A percentile compares a stretch with the other conserved stretches of the same genome.
These are phyloP conservation scores for Ustilago lituana DNA, from an alignment of 1,284 basidiomycete species.

Conservation along the genomic window DNA sequence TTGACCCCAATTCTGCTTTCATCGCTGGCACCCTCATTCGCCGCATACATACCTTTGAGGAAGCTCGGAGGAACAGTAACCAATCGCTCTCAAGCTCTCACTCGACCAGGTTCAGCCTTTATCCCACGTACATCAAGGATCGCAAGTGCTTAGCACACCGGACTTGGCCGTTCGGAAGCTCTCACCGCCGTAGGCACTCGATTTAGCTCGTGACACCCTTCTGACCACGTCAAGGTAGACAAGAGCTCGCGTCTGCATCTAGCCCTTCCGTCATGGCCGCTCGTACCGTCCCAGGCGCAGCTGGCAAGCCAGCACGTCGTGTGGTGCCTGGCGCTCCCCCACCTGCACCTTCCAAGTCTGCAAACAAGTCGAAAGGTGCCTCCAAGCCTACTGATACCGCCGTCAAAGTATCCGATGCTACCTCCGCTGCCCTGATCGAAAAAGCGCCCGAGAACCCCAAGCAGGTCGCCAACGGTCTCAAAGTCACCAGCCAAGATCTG, in stretches of 20 bases:
- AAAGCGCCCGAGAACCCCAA: constrained; percentile 25
- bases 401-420: constrained; percentile 32
- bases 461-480: constrained; percentile 41
- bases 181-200: too few relatives aligned
- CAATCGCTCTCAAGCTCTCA: not conserved
- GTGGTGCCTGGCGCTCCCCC: constrained; percentile 40
- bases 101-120: too few relatives aligned
- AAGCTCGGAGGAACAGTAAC: not conserved
- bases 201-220: too few relatives aligned
- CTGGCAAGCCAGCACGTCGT: constrained; percentile 37
- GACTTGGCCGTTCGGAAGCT: too few relatives aligned
- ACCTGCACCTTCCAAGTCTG: constrained; percentile 24
- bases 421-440: constrained; percentile 33
- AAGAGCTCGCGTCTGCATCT: too few relatives aligned
- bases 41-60: constrained; percentile 1
- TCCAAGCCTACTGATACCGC: constrained; percentile 8
- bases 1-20: too few relatives aligned
- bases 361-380: constrained; percentile 17
- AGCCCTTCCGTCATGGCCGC: constrained; percentile 27
- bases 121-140: too few relatives aligned
- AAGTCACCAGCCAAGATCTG: constrained; percentile 35
- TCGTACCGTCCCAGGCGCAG: constrained; percentile 27
- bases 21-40: not conserved
- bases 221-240: too few relatives aligned
- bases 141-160: too few relatives aligned